Base-by-base conservation (phyloP, 192 early-diverging fungal species). In the Gaertneriomyces semiglobifer region DNA sequence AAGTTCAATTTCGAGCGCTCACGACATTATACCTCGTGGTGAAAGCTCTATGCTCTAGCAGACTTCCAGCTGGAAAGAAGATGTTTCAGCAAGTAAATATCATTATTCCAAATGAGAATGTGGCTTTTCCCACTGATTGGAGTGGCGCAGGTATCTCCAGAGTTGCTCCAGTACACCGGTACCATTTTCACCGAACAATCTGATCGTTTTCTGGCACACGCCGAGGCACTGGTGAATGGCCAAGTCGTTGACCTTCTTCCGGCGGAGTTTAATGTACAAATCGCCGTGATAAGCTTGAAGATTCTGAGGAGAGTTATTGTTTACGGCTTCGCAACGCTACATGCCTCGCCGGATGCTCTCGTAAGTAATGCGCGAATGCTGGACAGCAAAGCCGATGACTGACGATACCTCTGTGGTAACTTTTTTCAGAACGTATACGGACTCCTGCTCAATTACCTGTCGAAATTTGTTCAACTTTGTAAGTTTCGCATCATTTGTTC, bases 301-400 rank as follows among this genome's bases (percentile, higher is more conserved):
- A 84, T 81, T 40, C 63, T 95, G 53, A 82, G 92, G 8, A 81
- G 92, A 20, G 77, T 94, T n/a, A 79, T 89, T 41, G 83, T 91
- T 11, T 86, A 88, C 70, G 93, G 93, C 7, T 81, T 70, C 55
- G 43, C 47, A 33, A 48, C 53, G 51, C 72, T 71, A 51, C 73
- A 84, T 19, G 75, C 85, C 16, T 74, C 70, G 33, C 75, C 79
- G 25, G 25, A 33, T 33, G 25, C 25, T 33, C 25, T 33, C 25
- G 25, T 33, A 33, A 33, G 25, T 33, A 68, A 39, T 44, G 12
- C 55, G 41, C 41, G 19, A 48, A 44, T 47, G 58, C 55, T 73
- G 38, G 38, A 33, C 25, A 33, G 25, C 0, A 2, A 2, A 33
- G 1, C 25, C 25, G 25, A 1, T 33, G 1, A 33, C 25, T 33